These are phyloP conservation scores for Aureobasidium sp. DNA, from an alignment of 2,329 filamentous ascomycete species.

Conservation along the genomic window DNA sequence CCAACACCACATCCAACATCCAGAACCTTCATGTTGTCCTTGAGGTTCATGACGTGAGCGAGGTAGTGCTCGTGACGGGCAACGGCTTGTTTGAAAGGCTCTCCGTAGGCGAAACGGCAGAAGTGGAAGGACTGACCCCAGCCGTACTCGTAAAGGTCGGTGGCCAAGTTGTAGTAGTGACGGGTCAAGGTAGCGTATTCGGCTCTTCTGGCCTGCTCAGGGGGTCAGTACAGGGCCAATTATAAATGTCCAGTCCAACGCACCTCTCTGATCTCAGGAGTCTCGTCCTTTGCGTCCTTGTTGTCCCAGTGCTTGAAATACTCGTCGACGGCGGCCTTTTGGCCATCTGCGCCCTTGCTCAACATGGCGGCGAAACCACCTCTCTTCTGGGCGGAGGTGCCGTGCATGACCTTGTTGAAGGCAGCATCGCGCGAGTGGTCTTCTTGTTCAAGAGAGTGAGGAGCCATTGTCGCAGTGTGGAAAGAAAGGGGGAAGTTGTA, in stretches of 20 bases:
- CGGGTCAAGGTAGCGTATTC: slow-evolving; percentile 91
- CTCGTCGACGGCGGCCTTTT: slow-evolving; percentile 76
- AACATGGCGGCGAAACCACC: slow-evolving; percentile 76
- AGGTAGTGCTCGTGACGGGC: slow-evolving; percentile 97
- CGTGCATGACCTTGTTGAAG: slow-evolving; percentile 79
- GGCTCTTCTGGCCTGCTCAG: slow-evolving; percentile 47
- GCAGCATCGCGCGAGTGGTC: slow-evolving; percentile 45
- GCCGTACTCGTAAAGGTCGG: slow-evolving; percentile 72
- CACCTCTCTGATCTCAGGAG: slow-evolving; percentile 68
- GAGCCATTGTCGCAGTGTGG: slow-evolving; percentile 19
- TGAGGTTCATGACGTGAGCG: slow-evolving; percentile 78
- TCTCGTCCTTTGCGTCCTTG: slow-evolving; percentile 72
- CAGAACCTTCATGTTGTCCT: slow-evolving; percentile 79
- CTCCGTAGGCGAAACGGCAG: slow-evolving; percentile 81
- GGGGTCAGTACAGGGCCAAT: background rate
- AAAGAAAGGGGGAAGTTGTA: slow-evolving; percentile 1
- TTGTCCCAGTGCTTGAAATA: slow-evolving; percentile 98
- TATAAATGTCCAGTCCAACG: background rate
- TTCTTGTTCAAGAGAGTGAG: slow-evolving; percentile 34
- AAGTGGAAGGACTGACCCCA: slow-evolving; percentile 98
- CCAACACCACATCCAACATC: slow-evolving; percentile 97
- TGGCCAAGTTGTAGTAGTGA: slow-evolving; percentile 55
- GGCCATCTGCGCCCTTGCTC: slow-evolving; percentile 69
- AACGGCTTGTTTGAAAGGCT: slow-evolving; percentile 85
- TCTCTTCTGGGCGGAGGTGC: slow-evolving; percentile 71